Base-by-base conservation (phyloP, 768 basidiomycete species). In the Russula lepida region DNA sequence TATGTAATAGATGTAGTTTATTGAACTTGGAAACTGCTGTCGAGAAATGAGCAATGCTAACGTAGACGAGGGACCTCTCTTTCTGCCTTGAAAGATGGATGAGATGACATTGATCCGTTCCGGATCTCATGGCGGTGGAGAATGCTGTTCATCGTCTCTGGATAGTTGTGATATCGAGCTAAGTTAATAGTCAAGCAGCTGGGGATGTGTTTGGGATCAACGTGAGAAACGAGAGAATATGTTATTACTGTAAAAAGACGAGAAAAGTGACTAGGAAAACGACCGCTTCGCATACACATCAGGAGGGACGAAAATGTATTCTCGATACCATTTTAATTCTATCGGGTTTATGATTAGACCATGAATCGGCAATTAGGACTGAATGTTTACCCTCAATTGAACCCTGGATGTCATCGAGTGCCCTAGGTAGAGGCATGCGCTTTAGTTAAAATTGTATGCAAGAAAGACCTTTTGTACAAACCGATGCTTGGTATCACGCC, bases 301-400 rank as follows among this genome's bases (percentile, higher is more conserved):
- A 15, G 76, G 71, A 21, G 76, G 69, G 30, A 82, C 66, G 69
- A 95, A 95, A 56, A 93, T 79, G 67, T 86, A 84, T 52, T 83
- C 73, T 60, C 86, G 81, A 67, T 93, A 95, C 83, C 85, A 92
- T 64, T 83, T 71, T 46, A 95, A 77, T 69, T 95, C 90, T 92
- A 67, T 11, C 54, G 30, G 33, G 30, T 30, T 23, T 49, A 39
- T 52, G 33, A 58, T 64, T 17, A 11, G n/a, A 25, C 11, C 52
- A 48, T 49, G 51, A 51, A 47, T n/a, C 35, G 15, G 8, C 11
- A 53, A 58, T 41, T 11, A 30, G 48, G 35, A 50, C 23, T 12
- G n/a, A n/a, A 21, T 19, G 57, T 69, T 11, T 30, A 86, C 91
- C 93, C 73, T 73, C 69, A 51, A 95, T 92, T 6, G 89, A 91